phyloP scores from a whole-genome alignment of 305 asterid genomes.

The Fraxinus nigra region DNA sequence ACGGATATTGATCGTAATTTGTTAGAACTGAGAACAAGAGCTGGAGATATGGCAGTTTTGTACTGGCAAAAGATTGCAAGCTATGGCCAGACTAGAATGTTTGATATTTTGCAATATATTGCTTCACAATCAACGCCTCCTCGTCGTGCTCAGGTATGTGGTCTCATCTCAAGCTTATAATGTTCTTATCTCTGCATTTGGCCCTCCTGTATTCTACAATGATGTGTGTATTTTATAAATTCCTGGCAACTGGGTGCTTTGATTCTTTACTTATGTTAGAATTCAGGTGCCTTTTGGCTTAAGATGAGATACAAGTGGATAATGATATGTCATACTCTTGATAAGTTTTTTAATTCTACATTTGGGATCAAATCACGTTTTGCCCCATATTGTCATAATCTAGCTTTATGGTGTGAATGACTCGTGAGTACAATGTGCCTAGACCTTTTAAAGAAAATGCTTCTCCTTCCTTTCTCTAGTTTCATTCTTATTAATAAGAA shows the following conservation, averaged over 20 bases:
- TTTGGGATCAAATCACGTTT: neutral
- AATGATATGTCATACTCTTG: neutral
- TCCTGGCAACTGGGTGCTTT: neutral
- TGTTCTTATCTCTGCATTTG: neutral
- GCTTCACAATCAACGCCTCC: conserved; percentile 27
- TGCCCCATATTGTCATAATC: neutral
- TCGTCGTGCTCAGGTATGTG: conserved; percentile 1
- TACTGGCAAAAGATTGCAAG: conserved; percentile 33
- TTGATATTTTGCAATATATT: conserved; percentile 37
- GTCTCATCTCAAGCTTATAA: neutral
- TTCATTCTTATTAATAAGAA: neutral
- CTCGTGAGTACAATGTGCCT: neutral
- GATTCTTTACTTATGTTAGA: neutral
- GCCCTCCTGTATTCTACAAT: neutral
- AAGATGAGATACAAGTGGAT: neutral
- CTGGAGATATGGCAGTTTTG: neutral
- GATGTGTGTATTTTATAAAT: neutral
- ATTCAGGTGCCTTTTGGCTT: neutral
- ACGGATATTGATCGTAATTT: conserved; percentile 38
- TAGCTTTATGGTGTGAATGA: neutral
- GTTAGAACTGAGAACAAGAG: conserved; percentile 28
- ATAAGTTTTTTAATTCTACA: neutral
- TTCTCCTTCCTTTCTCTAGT: neutral
- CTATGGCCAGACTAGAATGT: conserved; percentile 31
- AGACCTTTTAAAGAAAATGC: neutral